Percentiles rank a stretch among this genome's conserved stretches.
Conservation (phyloP, 1,139 yeast genomes). For the Geotrichum candidum region DNA sequence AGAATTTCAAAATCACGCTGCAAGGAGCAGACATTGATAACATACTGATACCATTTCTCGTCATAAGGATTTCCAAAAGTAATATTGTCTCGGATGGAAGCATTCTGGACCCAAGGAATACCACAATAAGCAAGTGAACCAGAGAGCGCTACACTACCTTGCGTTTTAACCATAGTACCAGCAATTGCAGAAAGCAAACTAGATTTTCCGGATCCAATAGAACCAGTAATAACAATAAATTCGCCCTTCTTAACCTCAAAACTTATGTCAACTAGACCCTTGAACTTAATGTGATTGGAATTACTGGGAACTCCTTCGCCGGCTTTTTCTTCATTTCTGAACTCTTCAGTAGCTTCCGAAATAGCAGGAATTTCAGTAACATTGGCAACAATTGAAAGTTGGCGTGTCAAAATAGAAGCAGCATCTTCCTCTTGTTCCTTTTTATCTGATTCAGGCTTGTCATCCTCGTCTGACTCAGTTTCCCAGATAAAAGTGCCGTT, state of each 20-base stretch:
- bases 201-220: conserved; percentile 66
- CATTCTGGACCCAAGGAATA: conserved; percentile 79
- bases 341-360: conserved; percentile 27
- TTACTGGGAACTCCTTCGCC: neutral
- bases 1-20: conserved; percentile 60
- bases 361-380: conserved; percentile 32
- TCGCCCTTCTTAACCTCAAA: conserved; percentile 49
- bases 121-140: conserved; percentile 41
- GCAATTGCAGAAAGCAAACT: conserved; percentile 56
- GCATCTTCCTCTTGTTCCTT: conserved; percentile 27
- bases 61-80: conserved; percentile 60
- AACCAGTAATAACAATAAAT: conserved; percentile 59
- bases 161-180: conserved; percentile 50
- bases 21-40: conserved; percentile 60
- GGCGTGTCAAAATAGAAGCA: conserved; percentile 24
- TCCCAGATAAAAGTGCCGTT: conserved; percentile 69
- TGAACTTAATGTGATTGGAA: conserved; percentile 24
- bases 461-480: conserved; percentile 32
- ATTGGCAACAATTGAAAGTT: conserved; percentile 35
- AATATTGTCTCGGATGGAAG: conserved; percentile 70
- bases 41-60: conserved; percentile 47
- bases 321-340: neutral
- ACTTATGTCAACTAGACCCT: conserved; percentile 44
- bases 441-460: conserved; percentile 4
- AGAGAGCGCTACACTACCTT: conserved; percentile 43